Base-by-base conservation (phyloP, 1,139 yeast genomes). In the Geotrichum reessii region DNA sequence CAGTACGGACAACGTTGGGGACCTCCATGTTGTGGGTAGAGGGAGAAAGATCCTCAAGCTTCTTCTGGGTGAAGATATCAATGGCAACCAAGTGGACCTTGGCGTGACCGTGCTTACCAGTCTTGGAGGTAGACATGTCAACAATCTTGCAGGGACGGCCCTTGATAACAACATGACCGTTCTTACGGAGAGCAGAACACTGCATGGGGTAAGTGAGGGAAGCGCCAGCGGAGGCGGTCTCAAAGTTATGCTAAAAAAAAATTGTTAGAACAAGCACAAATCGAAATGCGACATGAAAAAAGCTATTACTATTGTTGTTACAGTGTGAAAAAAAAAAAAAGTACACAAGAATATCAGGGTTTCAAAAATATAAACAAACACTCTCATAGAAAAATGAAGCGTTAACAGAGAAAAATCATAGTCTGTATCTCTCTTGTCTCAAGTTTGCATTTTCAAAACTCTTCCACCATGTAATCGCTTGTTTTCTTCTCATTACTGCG, bases 41-140 rank as follows among this genome's bases (percentile, higher is more conserved):
- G 81, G 99, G 99, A 70, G 99, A 93, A 78, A 93, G 88, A 81
- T 93, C 99, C 85, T 93, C 99, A 80, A 92, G 86, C 84, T 93
- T 93, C 92, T 93, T 95, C 80, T 92, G 91, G 74, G 99, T 93
- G 92, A 93, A 93, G 78, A 93, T 92, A 79, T 93, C 99, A 73
- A 87, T 86, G 78, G 98, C 98, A 69, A 93, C 97, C 82, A 93
- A 86, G 82, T 93, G 98, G 80, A 93, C 99, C 86, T 93, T 93
- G 78, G 99, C 99, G 93, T 93, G 99, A 82, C 99, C 99, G 87
- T 93, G 99, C 97, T 93, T 93, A 83, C 99, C 99, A 73, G 99
- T 93, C 88, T 93, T 93, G 75, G 99, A 93, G 76, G 99, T 93
- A 67, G 99, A 93, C 99, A 93, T 93, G 79, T 93, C 99, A 73